A percentile compares a stretch with the other conserved stretches of the same genome.
Conservation (phyloP, 2,329 filamentous ascomycete species). For the Aspergillus proliferans region DNA sequence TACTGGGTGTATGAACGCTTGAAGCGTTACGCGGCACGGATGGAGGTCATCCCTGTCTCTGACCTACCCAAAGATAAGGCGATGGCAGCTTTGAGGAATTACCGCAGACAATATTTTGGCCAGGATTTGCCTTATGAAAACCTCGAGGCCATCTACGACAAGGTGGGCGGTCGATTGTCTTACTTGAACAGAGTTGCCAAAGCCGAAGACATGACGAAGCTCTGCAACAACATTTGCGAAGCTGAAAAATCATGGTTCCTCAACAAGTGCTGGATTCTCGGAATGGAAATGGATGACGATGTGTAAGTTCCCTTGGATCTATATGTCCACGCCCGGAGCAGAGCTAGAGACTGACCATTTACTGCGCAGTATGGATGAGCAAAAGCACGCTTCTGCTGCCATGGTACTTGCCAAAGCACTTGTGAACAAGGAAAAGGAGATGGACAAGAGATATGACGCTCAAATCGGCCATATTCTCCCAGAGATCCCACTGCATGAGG, state of each 20-base stretch:
- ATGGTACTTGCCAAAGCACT: slow-evolving; percentile 90
- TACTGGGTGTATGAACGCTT: slow-evolving; percentile 97
- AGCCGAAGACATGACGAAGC: slow-evolving; percentile 68
- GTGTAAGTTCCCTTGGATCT: slow-evolving; percentile 55
- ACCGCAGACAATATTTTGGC: slow-evolving; percentile 70
- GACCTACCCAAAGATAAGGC: slow-evolving; percentile 77
- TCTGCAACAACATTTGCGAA: slow-evolving; percentile 66
- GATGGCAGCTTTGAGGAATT: slow-evolving; percentile 67
- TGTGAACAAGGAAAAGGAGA: slow-evolving; percentile 69
- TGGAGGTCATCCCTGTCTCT: slow-evolving; percentile 83
- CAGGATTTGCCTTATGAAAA: slow-evolving; percentile 49
- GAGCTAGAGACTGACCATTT: no score
- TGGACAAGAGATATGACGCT: slow-evolving; percentile 57
- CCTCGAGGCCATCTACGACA: slow-evolving; percentile 74
- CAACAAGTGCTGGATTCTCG: slow-evolving; percentile 72
- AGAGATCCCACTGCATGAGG: slow-evolving; percentile 71
- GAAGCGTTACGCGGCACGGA: slow-evolving; percentile 84
- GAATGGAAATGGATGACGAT: slow-evolving; percentile 81
- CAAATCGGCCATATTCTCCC: slow-evolving; percentile 69
- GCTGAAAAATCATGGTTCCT: slow-evolving; percentile 73
- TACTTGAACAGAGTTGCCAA: slow-evolving; percentile 90
- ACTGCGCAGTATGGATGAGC: no score
- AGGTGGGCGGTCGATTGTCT: slow-evolving; percentile 78
- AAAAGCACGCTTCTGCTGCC: slow-evolving; percentile 56
- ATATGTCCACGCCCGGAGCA: background rate